Evolutionary conservation across 2,329 filamentous ascomycete species (phyloP), one percentile per base, ranked within the genome.

Genomic region (Pseudopyricularia javanii): DNA sequence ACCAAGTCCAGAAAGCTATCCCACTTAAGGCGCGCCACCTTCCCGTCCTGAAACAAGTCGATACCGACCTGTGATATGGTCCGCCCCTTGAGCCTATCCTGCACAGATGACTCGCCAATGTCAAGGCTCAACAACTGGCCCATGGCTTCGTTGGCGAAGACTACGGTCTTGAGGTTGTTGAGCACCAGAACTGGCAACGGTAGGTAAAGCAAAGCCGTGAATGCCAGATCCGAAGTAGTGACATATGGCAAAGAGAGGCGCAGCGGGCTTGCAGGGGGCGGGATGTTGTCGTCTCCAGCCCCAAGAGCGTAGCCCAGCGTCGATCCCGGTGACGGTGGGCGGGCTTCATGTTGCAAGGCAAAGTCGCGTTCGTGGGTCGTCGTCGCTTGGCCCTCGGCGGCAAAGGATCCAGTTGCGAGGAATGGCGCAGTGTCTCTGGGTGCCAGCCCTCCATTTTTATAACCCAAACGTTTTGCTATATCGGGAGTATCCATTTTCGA

Each of bases 91-190:
- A 91, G 70, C 20, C 72, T 68, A 33, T 89, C 83, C 37, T 77
- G 71, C 4, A 79, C 70, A 9, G 70, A 64, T 45, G 65, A 60
- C 22, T 70, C 65, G 15, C 72, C 70, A 3, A 62, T 57, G 26
- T 79, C 71, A 49, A 86, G 71, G 4, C 80, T 83, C 22, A 91
- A 68, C 60, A 91, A 68, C 53, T 80, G 75, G 1, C 81, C 84
- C 78, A 89, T 84, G 20, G 86, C 82, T 59, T 89, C 83, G 59
- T 91, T 91, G 32, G 85, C 86, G 40, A 90, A 66, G 1, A 86
- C 74, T 3, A 90, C 76, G 0, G 82, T 86, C 66, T 89, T 90
- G 30, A 78, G 61, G 34, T 74, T 79, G 50, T 83, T 83, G 34
- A 91, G 68, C 1, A 91, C 80, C 34, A 90, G 64, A 4, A 88